These are phyloP conservation scores for Tremella fuciformis DNA, from an alignment of 768 basidiomycete genomes.

Conservation along the genomic window DNA sequence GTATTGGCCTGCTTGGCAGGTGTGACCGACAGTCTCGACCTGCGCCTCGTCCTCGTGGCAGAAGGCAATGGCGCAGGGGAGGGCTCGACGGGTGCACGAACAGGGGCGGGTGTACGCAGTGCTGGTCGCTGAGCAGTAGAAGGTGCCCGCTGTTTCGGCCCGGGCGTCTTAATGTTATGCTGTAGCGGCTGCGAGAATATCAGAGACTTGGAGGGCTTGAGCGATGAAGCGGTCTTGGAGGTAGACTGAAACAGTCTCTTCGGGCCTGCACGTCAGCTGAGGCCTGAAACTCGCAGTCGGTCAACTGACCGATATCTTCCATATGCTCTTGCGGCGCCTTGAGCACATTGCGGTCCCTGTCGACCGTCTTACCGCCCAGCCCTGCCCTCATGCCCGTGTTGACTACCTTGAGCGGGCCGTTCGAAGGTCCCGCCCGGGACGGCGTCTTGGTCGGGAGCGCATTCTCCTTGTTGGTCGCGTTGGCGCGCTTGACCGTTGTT, in stretches of 20 bases:
- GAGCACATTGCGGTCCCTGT: slow-evolving; percentile 35
- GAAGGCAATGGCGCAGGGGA: slow-evolving; percentile 38
- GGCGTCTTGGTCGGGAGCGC: slow-evolving; percentile 42
- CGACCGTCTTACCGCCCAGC: slow-evolving; percentile 34
- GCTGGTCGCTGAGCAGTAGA: slow-evolving; percentile 13
- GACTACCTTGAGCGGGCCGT: slow-evolving; percentile 7
- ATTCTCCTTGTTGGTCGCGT: slow-evolving; percentile 41
- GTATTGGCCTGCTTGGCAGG: slow-evolving; percentile 18
- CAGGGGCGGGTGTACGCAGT: slow-evolving; percentile 30
- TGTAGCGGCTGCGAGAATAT: slow-evolving; percentile 20
- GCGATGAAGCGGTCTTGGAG: slow-evolving; percentile 15
- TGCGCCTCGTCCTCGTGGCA: slow-evolving; percentile 27
- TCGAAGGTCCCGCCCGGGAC: slow-evolving; percentile 17
- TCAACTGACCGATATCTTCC: slow-evolving; percentile 38
- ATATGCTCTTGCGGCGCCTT: slow-evolving; percentile 9
- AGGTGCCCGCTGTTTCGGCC: slow-evolving; percentile 18
- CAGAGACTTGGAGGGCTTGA: slow-evolving; percentile 39
- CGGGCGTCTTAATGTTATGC: slow-evolving; percentile 8
- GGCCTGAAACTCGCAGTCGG: background rate
- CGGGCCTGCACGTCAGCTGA: slow-evolving; percentile 21
- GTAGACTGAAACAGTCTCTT: slow-evolving; percentile 39
- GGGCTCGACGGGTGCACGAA: slow-evolving; percentile 1
- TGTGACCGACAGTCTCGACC: slow-evolving; percentile 31
- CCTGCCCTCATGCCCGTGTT: slow-evolving; percentile 21
- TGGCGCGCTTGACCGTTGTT: slow-evolving; percentile 28